Evolutionary conservation across 2,329 filamentous ascomycete genomes (phyloP).

Genomic region (Colletotrichum sp.): DNA sequence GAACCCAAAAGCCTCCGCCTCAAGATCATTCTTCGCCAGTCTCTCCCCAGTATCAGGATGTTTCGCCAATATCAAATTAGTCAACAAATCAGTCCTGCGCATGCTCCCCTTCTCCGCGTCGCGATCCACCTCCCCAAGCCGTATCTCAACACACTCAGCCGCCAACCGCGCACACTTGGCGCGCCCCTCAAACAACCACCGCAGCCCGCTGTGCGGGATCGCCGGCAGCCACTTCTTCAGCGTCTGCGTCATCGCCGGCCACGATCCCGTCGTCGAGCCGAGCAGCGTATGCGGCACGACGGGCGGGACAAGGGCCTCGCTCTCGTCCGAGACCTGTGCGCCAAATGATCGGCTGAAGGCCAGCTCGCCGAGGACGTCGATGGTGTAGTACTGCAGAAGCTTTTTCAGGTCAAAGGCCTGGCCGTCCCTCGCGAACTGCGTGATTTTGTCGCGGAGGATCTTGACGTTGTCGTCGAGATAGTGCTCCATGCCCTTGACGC

Average conservation of each 20-base stretch:
- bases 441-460: constrained; percentile 28
- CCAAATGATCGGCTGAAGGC: constrained; percentile 36
- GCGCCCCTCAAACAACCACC: constrained; percentile 27
- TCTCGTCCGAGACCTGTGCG: constrained; percentile 29
- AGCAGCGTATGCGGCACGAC: constrained; percentile 36
- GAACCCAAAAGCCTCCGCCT: constrained; percentile 40
- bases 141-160: constrained; percentile 22
- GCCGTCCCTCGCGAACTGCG: background rate
- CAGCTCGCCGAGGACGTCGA: constrained; percentile 31
- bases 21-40: constrained; percentile 32
- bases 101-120: background rate
- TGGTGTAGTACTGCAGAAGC: constrained; percentile 27
- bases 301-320: constrained; percentile 31
- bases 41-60: constrained; percentile 37
- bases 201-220: constrained; percentile 24
- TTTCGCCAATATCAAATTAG: constrained; percentile 37
- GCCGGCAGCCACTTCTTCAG: constrained; percentile 30
- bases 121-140: constrained; percentile 6
- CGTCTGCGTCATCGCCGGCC: constrained; percentile 26
- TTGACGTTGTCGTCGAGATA: constrained; percentile 34
- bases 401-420: constrained; percentile 34
- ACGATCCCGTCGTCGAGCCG: constrained; percentile 31
- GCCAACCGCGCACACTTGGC: constrained; percentile 19
- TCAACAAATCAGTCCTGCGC: constrained; percentile 35
- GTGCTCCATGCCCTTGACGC: constrained; percentile 38